A percentile compares a stretch with the other conserved stretches of the same genome.
phyloP scores from a whole-genome alignment of 2,329 filamentous ascomycete genomes.

The Colletotrichum karsti region DNA sequence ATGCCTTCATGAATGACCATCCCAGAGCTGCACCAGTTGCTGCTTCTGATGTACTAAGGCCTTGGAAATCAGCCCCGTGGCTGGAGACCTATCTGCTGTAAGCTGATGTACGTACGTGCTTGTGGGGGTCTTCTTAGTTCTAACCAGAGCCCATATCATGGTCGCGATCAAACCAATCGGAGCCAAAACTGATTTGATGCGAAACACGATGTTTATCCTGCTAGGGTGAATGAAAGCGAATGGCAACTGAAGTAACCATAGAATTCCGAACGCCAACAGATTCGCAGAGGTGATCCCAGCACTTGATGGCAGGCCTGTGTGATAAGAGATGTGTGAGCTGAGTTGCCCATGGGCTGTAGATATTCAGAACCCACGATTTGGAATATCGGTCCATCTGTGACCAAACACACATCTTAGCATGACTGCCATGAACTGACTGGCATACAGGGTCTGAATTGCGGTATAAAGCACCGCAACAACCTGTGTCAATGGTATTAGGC shows the following conservation, averaged over 20 bases:
- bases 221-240: not conserved
- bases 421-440: slow-evolving; percentile 23
- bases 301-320: not conserved
- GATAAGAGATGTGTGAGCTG: not conserved
- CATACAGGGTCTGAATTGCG: slow-evolving; percentile 28
- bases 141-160: not conserved
- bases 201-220: not conserved
- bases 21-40: not conserved
- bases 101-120: not conserved
- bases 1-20: not conserved
- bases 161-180: not conserved
- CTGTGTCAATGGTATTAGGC: not conserved
- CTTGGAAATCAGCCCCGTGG: not conserved
- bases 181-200: not conserved
- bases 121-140: not conserved
- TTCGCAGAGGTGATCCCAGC: not conserved
- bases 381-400: slow-evolving; percentile 24
- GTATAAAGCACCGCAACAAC: slow-evolving; percentile 27
- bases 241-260: not conserved
- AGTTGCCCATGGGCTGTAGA: not conserved
- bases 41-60: not conserved
- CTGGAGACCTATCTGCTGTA: not conserved
- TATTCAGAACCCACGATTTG: not conserved
- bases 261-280: not conserved
- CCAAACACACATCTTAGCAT: slow-evolving; percentile 30